A percentile compares a stretch with the other conserved stretches of the same genome.
Conservation (phyloP, 805 yeast species). For the Suhomyces kilbournensis region DNA sequence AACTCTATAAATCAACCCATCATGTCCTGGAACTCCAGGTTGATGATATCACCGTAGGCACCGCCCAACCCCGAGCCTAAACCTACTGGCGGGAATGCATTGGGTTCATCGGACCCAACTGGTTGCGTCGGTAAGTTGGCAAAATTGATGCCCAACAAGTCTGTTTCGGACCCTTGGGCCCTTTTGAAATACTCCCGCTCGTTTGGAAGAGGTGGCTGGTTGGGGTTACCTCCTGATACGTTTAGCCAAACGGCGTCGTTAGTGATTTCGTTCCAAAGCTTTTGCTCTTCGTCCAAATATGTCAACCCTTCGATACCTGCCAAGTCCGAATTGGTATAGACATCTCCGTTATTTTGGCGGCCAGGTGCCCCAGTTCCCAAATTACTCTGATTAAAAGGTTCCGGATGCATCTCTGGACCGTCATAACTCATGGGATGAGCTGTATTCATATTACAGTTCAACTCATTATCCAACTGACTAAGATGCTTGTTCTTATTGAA, state of each 20-base stretch:
- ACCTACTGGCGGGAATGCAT: not conserved
- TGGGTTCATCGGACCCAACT: not conserved
- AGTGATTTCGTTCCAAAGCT: conserved; percentile 76
- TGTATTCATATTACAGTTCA: conserved; percentile 8
- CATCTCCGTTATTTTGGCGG: conserved; percentile 17
- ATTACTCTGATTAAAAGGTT: conserved; percentile 10
- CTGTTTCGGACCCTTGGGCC: not conserved
- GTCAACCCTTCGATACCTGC: conserved; percentile 44
- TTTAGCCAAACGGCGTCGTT: conserved; percentile 74
- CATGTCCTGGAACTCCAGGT: conserved; percentile 34
- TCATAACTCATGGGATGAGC: conserved; percentile 9
- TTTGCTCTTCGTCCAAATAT: conserved; percentile 40
- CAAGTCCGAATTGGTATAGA: conserved; percentile 35
- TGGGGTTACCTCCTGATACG: conserved; percentile 22
- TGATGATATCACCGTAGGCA: conserved; percentile 38
- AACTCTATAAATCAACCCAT: conserved; percentile 5
- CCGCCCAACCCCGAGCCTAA: conserved; percentile 13
- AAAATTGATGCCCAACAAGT: conserved; percentile 1
- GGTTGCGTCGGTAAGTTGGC: not conserved
- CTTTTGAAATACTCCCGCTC: conserved; percentile 4
- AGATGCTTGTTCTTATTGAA: conserved; percentile 10
- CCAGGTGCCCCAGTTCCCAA: not conserved
- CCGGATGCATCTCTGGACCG: conserved; percentile 13
- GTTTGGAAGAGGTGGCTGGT: conserved; percentile 14
- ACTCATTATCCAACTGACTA: conserved; percentile 13